phyloP scores from a whole-genome alignment of 164 flowering plant genomes.

The Saururus chinensis region DNA sequence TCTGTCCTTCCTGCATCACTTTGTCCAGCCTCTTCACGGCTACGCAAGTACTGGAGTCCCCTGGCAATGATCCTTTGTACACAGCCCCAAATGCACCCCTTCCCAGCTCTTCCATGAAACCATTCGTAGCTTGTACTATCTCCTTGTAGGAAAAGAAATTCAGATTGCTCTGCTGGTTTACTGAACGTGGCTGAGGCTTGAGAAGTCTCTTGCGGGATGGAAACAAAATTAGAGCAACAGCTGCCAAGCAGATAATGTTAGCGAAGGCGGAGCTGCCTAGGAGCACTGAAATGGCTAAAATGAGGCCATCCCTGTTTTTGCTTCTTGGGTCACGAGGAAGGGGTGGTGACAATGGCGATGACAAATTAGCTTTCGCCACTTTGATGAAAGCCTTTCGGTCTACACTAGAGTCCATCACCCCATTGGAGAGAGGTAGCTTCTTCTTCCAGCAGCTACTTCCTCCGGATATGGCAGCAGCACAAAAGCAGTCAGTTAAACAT shows the following conservation, averaged over 20 bases:
- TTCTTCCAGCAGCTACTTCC: slow-evolving; percentile 37
- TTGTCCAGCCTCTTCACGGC: slow-evolving; percentile 13
- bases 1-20: background rate
- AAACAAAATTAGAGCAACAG: background rate
- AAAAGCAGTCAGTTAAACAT: slow-evolving; percentile 45
- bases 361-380: slow-evolving; percentile 11
- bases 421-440: slow-evolving; percentile 29
- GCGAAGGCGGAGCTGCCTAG: slow-evolving; percentile 32
- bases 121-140: slow-evolving; percentile 10
- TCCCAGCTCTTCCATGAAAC: slow-evolving; percentile 16
- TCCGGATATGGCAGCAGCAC: slow-evolving; percentile 31
- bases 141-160: slow-evolving; percentile 7
- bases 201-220: background rate
- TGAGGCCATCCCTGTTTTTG: slow-evolving; percentile 7
- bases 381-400: slow-evolving; percentile 21
- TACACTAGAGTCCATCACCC: slow-evolving; percentile 11
- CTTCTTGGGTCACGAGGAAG: background rate
- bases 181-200: background rate
- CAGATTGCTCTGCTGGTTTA: background rate
- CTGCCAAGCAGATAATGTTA: slow-evolving; percentile 8
- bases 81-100: slow-evolving; percentile 15
- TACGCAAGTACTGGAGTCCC: background rate
- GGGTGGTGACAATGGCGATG: background rate
- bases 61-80: slow-evolving; percentile 7
- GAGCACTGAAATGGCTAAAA: slow-evolving; percentile 15